Conservation (phyloP, 2,329 filamentous ascomycete genomes). For the Botrytis pseudocinerea region DNA sequence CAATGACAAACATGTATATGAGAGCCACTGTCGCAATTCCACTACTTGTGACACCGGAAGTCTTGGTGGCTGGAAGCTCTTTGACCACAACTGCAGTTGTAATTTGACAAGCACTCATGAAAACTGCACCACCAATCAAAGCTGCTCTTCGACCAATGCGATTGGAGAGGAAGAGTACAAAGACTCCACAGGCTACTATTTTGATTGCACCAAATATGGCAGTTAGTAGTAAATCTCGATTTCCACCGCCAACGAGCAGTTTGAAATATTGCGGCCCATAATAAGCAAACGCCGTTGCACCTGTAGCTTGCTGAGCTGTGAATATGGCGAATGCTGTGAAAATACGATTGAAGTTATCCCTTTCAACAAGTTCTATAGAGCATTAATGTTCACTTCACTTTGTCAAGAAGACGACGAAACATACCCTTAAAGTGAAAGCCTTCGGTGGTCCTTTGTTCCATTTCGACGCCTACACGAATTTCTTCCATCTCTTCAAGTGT, state of each 20-base stretch:
- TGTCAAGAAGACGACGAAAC: not conserved
- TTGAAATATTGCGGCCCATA: slow-evolving; percentile 55
- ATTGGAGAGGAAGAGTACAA: slow-evolving; percentile 56
- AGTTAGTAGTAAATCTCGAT: slow-evolving; percentile 50
- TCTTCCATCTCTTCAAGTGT: not conserved
- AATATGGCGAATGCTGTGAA: slow-evolving; percentile 24
- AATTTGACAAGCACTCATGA: not conserved
- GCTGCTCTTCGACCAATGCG: slow-evolving; percentile 47
- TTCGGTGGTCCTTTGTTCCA: slow-evolving; percentile 49
- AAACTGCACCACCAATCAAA: slow-evolving; percentile 37
- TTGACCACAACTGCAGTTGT: not conserved
- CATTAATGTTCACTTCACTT: not conserved
- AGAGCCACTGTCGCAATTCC: not conserved
- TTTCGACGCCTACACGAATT: slow-evolving; percentile 42
- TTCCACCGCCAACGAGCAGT: slow-evolving; percentile 49
- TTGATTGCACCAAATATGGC: slow-evolving; percentile 56
- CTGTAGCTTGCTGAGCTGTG: slow-evolving; percentile 47
- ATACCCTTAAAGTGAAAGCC: slow-evolving; percentile 39
- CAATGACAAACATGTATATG: not conserved
- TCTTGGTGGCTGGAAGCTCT: not conserved
- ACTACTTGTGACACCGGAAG: not conserved
- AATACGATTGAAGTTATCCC: slow-evolving; percentile 34
- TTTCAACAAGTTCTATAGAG: slow-evolving; percentile 24
- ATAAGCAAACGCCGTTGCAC: slow-evolving; percentile 52
- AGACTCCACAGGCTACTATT: slow-evolving; percentile 50